Conservation (phyloP, 1,284 basidiomycete genomes). For the Melampsora abietis-canadensis region DNA sequence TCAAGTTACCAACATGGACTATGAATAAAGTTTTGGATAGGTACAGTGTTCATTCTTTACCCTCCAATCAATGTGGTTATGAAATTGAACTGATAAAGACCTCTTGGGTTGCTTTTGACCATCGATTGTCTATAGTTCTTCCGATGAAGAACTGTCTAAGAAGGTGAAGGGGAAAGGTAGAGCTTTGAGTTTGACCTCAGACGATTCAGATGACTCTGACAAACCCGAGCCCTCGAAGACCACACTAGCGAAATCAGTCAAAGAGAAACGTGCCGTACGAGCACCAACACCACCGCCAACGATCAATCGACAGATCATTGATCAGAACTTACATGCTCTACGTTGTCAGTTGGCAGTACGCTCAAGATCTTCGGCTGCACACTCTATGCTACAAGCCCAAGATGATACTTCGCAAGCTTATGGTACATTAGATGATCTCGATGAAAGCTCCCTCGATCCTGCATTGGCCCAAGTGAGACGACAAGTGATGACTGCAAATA, state of each 20-base stretch:
- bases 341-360: too few relatives aligned
- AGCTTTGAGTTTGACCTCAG: neutral
- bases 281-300: constrained; percentile 24
- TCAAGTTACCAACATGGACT: neutral
- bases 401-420: neutral
- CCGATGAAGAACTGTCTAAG: constrained; percentile 10
- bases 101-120: neutral
- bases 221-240: neutral
- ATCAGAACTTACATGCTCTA: too few relatives aligned
- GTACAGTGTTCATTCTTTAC: too few relatives aligned
- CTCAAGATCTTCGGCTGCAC: too few relatives aligned
- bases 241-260: neutral
- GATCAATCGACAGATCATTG: neutral
- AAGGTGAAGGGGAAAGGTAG: neutral
- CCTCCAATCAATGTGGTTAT: too few relatives aligned
- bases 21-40: neutral
- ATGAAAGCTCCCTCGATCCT: neutral
- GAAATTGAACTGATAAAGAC: too few relatives aligned
- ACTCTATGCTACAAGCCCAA: too few relatives aligned
- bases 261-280: constrained; percentile 3
- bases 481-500: neutral
- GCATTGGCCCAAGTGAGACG: neutral
- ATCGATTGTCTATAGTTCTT: neutral
- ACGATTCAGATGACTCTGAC: neutral
- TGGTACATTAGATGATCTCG: neutral